Evolutionary conservation across 2,329 filamentous ascomycete species (phyloP).

Genomic region (Alternaria burnsii): DNA sequence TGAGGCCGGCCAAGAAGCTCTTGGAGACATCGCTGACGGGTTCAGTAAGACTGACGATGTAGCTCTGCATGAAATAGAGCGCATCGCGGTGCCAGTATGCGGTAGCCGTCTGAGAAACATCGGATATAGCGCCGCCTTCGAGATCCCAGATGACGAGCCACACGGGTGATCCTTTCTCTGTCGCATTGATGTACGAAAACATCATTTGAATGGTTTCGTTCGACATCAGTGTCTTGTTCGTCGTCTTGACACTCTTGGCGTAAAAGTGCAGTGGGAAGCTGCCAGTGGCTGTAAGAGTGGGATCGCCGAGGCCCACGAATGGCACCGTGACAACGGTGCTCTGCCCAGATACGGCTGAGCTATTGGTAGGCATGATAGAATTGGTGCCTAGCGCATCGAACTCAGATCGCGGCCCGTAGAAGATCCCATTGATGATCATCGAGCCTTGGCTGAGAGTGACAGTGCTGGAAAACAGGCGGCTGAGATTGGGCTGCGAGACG

Average conservation of each 20-base stretch:
- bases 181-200: conserved; percentile 4
- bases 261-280: not conserved
- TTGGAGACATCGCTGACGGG: not conserved
- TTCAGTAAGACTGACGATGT: not conserved
- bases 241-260: conserved; percentile 5
- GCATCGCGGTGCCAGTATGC: conserved; percentile 6
- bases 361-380: not conserved
- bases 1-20: conserved; percentile 3
- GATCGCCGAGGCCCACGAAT: not conserved
- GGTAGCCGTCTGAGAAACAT: not conserved
- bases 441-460: conserved; percentile 3
- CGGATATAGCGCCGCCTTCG: conserved; percentile 1
- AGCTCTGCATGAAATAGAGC: conserved; percentile 4
- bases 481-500: not conserved
- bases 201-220: not conserved
- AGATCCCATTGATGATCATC: conserved; percentile 3
- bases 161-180: conserved; percentile 1
- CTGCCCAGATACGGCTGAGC: not conserved
- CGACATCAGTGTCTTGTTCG: not conserved
- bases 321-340: not conserved
- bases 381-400: not conserved
- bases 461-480: conserved; percentile 2
- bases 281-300: not conserved
- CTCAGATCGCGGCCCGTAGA: not conserved
- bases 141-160: conserved; percentile 6